Percentiles rank a stretch among this genome's conserved stretches.
These are phyloP conservation scores for Corynespora cassiicola DNA, from an alignment of 2,329 filamentous ascomycete genomes.

Conservation along the genomic window DNA sequence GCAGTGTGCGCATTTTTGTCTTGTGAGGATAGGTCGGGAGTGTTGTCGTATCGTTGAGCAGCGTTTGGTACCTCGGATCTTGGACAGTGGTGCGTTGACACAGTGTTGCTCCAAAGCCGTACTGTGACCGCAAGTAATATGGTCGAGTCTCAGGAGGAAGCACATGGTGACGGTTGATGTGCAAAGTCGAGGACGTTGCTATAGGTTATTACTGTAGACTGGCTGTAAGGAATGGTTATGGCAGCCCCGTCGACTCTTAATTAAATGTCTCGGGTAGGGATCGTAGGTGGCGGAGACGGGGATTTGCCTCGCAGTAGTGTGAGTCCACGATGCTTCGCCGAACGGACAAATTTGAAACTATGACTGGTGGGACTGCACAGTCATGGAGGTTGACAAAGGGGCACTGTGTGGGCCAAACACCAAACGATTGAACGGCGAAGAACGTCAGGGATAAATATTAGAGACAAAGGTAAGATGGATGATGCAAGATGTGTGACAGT, in stretches of 20 bases:
- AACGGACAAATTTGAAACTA: too few relatives aligned
- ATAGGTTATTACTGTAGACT: too few relatives aligned
- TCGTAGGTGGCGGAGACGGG: too few relatives aligned
- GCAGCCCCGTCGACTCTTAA: too few relatives aligned
- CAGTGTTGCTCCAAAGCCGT: constrained; percentile 31
- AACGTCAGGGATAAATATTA: neutral
- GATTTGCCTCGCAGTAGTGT: too few relatives aligned
- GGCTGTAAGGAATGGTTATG: too few relatives aligned
- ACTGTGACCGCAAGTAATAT: constrained; percentile 27
- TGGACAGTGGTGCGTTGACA: constrained; percentile 18
- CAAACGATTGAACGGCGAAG: neutral
- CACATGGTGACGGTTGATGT: constrained; percentile 20
- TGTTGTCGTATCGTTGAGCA: constrained; percentile 27
- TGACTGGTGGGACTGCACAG: too few relatives aligned
- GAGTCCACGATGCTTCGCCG: too few relatives aligned
- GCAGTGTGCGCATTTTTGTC: constrained; percentile 24
- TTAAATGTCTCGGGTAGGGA: too few relatives aligned
- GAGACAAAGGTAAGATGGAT: constrained; percentile 7
- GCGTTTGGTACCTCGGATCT: constrained; percentile 11
- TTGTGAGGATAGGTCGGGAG: constrained; percentile 20
- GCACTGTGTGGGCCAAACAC: too few relatives aligned
- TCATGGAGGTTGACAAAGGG: too few relatives aligned
- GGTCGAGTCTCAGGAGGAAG: constrained; percentile 28
- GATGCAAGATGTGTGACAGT: constrained; percentile 11
- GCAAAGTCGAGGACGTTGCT: neutral